Evolutionary conservation across 352 stramenopile species (phyloP).

Genomic region (Phytophthora palmivora): DNA sequence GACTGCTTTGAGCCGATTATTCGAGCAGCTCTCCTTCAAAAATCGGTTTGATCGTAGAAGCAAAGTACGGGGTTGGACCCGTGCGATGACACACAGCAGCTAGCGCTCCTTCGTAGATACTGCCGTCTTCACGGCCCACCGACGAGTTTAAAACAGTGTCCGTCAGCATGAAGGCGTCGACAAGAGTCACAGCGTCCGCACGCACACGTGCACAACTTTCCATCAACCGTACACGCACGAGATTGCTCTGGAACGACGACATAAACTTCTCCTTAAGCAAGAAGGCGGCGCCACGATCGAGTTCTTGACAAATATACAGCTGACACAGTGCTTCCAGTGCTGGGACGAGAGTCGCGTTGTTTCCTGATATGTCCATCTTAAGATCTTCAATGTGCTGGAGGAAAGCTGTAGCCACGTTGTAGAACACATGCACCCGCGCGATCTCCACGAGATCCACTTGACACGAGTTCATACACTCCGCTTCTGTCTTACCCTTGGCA

Average conservation of each 20-base stretch:
- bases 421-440: conserved; percentile 79
- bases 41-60: conserved; percentile 67
- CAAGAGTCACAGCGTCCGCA: conserved; percentile 67
- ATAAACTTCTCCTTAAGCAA: conserved; percentile 72
- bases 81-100: conserved; percentile 45
- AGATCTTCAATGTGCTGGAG: conserved; percentile 61
- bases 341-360: conserved; percentile 43
- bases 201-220: conserved; percentile 57
- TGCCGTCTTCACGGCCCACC: conserved; percentile 66
- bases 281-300: conserved; percentile 63
- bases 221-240: conserved; percentile 53
- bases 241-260: conserved; percentile 52
- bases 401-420: conserved; percentile 70
- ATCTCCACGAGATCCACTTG: conserved; percentile 80
- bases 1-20: background rate
- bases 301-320: conserved; percentile 80
- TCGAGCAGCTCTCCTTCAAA: conserved; percentile 57
- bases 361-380: conserved; percentile 22
- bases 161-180: conserved; percentile 79
- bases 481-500: conserved; percentile 33
- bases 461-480: conserved; percentile 68
- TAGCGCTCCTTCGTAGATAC: conserved; percentile 77
- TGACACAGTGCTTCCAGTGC: conserved; percentile 69
- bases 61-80: conserved; percentile 61
- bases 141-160: conserved; percentile 77